A percentile compares a stretch with the other conserved stretches of the same genome.
phyloP scores from a whole-genome alignment of 352 stramenopile species.

The Globisporangium abappressorium region DNA sequence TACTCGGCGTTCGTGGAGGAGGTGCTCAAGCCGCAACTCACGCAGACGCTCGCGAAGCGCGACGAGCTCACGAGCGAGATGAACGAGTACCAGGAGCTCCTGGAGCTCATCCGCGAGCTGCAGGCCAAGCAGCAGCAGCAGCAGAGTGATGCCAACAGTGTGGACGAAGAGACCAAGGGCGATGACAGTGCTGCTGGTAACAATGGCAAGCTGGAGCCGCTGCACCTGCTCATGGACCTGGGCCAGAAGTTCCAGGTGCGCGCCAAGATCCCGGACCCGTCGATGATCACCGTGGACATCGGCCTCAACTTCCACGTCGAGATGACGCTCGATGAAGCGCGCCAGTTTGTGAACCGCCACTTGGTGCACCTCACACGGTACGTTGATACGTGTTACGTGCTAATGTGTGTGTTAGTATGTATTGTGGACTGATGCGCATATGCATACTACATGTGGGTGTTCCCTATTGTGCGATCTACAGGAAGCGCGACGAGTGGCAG shows the following conservation, averaged over 20 bases:
- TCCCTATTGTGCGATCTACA: constrained; percentile 19
- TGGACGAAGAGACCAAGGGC: constrained; percentile 11
- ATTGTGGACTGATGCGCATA: background rate
- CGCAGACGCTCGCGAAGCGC: constrained; percentile 48
- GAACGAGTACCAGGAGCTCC: constrained; percentile 58
- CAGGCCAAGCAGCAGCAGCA: constrained; percentile 12
- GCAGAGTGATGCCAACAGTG: background rate
- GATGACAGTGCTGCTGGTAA: too few relatives aligned
- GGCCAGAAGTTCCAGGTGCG: constrained; percentile 73
- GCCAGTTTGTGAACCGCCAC: constrained; percentile 51
- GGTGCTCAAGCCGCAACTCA: constrained; percentile 65
- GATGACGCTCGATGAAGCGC: constrained; percentile 68
- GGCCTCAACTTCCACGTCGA: constrained; percentile 75
- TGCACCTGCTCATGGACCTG: constrained; percentile 63
- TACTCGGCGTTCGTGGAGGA: constrained; percentile 71
- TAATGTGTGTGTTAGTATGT: background rate
- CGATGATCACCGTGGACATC: constrained; percentile 65
- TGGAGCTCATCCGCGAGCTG: constrained; percentile 43
- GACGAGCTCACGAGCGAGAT: constrained; percentile 50
- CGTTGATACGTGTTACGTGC: background rate
- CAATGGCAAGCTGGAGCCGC: background rate
- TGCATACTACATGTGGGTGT: background rate
- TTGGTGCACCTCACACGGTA: constrained; percentile 52
- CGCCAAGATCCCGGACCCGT: constrained; percentile 56
- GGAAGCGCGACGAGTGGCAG: constrained; percentile 67